phyloP scores from a whole-genome alignment of 179 eudicot genomes.

The Heliamphora pulchella region DNA sequence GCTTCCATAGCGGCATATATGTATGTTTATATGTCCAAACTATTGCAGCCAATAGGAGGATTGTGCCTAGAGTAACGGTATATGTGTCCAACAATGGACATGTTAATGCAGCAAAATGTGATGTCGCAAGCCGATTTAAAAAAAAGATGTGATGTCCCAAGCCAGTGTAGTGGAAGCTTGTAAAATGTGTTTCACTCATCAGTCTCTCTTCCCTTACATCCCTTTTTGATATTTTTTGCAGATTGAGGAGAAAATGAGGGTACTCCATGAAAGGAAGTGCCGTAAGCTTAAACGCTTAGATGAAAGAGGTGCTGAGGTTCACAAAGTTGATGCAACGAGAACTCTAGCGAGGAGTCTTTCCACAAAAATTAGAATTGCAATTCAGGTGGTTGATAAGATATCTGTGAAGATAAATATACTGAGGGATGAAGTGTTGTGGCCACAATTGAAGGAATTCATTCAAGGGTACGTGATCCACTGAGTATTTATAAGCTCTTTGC shows the following conservation, averaged over 20 bases:
- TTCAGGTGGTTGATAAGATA: constrained; percentile 82
- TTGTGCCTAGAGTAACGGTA: not conserved
- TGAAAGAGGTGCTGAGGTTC: constrained; percentile 81
- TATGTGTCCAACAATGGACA: not conserved
- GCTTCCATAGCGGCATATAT: not conserved
- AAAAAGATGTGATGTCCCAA: too few relatives aligned
- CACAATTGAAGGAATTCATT: constrained; percentile 63
- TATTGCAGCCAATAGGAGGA: not conserved
- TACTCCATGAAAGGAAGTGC: constrained; percentile 63
- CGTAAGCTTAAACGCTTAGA: constrained; percentile 49
- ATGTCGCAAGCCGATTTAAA: not conserved
- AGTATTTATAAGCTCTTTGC: constrained; percentile 5
- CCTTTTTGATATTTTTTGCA: constrained; percentile 18
- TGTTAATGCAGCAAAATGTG: not conserved
- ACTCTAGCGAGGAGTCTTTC: constrained; percentile 57
- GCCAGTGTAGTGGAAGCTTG: not conserved
- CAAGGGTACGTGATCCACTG: constrained; percentile 57
- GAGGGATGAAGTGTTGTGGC: constrained; percentile 96
- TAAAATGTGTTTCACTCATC: not conserved
- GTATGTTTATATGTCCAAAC: not conserved
- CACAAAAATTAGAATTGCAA: constrained; percentile 84
- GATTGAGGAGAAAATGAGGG: constrained; percentile 93
- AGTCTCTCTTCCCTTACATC: not conserved
- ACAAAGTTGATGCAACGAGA: constrained; percentile 63
- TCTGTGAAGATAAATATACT: constrained; percentile 73